These are phyloP conservation scores for Suhomyces pyralidae DNA, from an alignment of 805 yeast species.

Conservation along the genomic window DNA sequence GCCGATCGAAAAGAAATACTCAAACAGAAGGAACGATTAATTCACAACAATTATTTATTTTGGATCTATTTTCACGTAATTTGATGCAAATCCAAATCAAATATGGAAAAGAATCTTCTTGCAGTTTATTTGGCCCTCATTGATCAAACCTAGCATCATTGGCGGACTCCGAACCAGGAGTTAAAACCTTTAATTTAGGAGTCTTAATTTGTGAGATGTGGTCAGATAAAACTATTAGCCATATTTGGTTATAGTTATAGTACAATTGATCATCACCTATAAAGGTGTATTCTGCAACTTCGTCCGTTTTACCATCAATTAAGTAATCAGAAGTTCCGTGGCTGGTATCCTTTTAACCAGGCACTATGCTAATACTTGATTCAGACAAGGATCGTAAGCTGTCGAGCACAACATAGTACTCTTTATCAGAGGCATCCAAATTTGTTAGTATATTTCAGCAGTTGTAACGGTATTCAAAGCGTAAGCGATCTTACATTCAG, in stretches of 20 bases:
- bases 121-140: conserved; percentile 32
- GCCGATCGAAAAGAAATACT: not conserved
- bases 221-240: conserved; percentile 5
- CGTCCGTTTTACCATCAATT: conserved; percentile 3
- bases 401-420: conserved; percentile 13
- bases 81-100: not conserved
- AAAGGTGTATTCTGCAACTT: not conserved
- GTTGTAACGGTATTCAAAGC: conserved; percentile 26
- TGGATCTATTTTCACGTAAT: too few species aligned
- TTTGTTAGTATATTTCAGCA: conserved; percentile 19
- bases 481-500: conserved; percentile 19
- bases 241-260: conserved; percentile 5
- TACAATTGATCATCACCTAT: not conserved
- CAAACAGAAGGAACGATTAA: not conserved
- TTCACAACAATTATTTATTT: too few species aligned
- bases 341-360: conserved; percentile 3
- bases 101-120: conserved; percentile 40
- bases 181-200: conserved; percentile 5
- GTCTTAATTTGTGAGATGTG: conserved; percentile 4
- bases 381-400: conserved; percentile 2
- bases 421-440: conserved; percentile 27
- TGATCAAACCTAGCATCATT: conserved; percentile 40
- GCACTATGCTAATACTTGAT: conserved; percentile 1
- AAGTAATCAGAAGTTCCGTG: conserved; percentile 7
- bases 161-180: conserved; percentile 7